Conservation (phyloP, 208 protist species). For the Trypanosoma rangeli region DNA sequence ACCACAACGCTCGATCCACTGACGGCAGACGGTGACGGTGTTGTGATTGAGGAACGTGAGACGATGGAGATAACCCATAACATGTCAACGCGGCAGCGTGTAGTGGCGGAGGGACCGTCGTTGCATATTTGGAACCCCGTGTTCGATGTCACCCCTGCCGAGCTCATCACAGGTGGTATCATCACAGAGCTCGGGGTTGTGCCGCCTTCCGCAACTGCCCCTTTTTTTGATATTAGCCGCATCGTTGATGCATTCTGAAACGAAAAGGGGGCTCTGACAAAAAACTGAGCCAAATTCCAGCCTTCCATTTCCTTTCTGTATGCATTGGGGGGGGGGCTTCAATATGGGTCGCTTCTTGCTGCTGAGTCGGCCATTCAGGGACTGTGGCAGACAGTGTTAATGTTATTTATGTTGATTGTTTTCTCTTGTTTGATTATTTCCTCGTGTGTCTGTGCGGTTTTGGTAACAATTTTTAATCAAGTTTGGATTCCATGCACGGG, state of each 20-base stretch:
- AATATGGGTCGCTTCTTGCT: constrained; percentile 1
- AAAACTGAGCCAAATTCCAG: background rate
- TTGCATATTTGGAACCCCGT: constrained; percentile 95
- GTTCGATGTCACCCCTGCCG: constrained; percentile 96
- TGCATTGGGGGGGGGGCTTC: constrained; percentile 16
- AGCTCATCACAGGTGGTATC: constrained; percentile 93
- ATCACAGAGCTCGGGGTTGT: constrained; percentile 92
- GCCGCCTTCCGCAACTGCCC: constrained; percentile 36
- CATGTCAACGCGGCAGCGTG: constrained; percentile 69
- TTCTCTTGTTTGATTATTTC: constrained; percentile 9
- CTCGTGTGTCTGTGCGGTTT: constrained; percentile 11
- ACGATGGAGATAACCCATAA: constrained; percentile 90
- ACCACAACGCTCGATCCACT: constrained; percentile 91
- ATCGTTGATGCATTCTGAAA: constrained; percentile 13
- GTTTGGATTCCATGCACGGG: background rate
- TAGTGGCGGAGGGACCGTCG: constrained; percentile 82
- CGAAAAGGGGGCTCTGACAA: background rate
- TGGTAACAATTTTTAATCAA: no score
- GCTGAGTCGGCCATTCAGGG: no score
- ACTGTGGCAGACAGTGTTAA: background rate
- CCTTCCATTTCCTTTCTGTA: background rate
- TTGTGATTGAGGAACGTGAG: constrained; percentile 93
- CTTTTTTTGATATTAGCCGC: constrained; percentile 62
- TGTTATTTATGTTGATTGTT: background rate
- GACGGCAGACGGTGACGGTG: constrained; percentile 67